These are phyloP conservation scores for Podospora didyma DNA, from an alignment of 495 filamentous ascomycete species.

Conservation along the genomic window DNA sequence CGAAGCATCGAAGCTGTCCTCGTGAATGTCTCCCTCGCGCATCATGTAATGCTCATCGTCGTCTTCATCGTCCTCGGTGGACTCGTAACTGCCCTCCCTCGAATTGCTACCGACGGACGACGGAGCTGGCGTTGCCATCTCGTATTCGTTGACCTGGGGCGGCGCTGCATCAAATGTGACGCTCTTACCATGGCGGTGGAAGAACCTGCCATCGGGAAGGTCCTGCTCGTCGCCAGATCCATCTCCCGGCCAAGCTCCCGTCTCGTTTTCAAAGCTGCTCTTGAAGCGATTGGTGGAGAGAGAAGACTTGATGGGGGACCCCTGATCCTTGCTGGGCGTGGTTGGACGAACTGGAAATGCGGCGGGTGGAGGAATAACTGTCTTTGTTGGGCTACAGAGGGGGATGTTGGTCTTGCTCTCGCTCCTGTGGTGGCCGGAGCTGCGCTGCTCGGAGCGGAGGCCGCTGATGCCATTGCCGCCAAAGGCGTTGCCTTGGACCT, in stretches of 20 bases:
- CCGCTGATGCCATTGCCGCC: slow-evolving; percentile 43
- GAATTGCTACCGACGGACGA: slow-evolving; percentile 86
- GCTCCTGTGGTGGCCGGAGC: slow-evolving; percentile 36
- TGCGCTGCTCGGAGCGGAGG: slow-evolving; percentile 38
- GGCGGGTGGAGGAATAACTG: slow-evolving; percentile 31
- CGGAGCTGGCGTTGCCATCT: slow-evolving; percentile 92
- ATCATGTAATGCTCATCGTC: slow-evolving; percentile 68
- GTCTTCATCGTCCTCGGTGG: slow-evolving; percentile 65
- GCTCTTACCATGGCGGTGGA: slow-evolving; percentile 85
- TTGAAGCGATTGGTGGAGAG: slow-evolving; percentile 69
- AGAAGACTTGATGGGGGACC: slow-evolving; percentile 83
- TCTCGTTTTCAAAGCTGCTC: slow-evolving; percentile 66
- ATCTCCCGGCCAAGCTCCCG: slow-evolving; percentile 67
- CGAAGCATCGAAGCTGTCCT: slow-evolving; percentile 91
- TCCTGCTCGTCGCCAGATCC: slow-evolving; percentile 47
- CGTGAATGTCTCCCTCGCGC: slow-evolving; percentile 61
- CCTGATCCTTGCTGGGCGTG: slow-evolving; percentile 69
- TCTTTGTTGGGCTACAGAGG: slow-evolving; percentile 23
- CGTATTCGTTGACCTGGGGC: slow-evolving; percentile 93
- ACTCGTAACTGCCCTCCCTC: slow-evolving; percentile 87
- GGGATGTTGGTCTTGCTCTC: slow-evolving; percentile 49
- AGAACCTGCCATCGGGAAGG: slow-evolving; percentile 52
- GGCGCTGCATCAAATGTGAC: slow-evolving; percentile 94
- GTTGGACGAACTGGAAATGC: slow-evolving; percentile 27
- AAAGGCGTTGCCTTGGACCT: slow-evolving; percentile 62